These are phyloP conservation scores for Hypsizygus ulmarius DNA, from an alignment of 1,284 basidiomycete genomes.

Conservation along the genomic window DNA sequence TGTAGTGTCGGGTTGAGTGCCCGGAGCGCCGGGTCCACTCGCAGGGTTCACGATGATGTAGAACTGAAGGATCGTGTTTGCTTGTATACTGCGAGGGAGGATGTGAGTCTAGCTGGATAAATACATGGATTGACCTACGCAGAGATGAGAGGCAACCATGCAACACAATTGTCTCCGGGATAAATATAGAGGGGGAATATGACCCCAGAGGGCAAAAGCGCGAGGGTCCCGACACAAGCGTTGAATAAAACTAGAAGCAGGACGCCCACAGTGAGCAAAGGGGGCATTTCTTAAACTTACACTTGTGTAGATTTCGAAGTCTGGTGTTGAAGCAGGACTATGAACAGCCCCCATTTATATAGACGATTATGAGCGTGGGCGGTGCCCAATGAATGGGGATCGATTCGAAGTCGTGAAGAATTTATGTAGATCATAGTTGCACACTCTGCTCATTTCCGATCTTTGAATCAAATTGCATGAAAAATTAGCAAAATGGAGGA, in stretches of 20 bases:
- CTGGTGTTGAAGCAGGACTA: no score
- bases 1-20: constrained; percentile 27
- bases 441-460: no score
- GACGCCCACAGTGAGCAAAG: no score
- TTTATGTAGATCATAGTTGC: no score
- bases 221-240: constrained; percentile 9
- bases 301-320: no score
- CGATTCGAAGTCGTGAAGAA: no score
- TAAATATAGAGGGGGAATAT: constrained; percentile 30
- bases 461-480: no score
- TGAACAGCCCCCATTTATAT: no score
- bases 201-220: constrained; percentile 13
- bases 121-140: constrained; percentile 14
- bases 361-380: no score
- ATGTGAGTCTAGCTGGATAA: background rate
- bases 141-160: constrained; percentile 22
- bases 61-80: constrained; percentile 30
- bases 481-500: no score
- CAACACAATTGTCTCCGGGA: constrained; percentile 19
- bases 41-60: constrained; percentile 34
- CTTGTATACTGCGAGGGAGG: constrained; percentile 24
- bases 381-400: no score
- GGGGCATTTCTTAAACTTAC: no score
- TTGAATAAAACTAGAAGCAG: background rate
- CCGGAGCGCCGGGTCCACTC: constrained; percentile 31